Evolutionary conservation across 768 basidiomycete species (phyloP).

Genomic region (Tulasnella calospora): DNA sequence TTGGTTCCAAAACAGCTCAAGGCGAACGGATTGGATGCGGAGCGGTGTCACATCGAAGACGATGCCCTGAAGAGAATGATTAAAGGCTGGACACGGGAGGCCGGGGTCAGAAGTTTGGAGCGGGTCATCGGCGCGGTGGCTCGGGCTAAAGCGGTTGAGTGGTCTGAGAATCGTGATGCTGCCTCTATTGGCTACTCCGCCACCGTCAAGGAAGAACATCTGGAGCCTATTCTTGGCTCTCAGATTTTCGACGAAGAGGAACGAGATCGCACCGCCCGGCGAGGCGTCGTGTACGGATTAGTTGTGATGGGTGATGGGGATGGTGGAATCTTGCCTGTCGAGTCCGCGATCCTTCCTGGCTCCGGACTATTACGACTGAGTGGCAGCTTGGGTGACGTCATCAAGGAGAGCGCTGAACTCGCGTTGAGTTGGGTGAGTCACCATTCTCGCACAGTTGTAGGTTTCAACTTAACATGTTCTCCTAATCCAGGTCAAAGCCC

Average conservation of each 20-base stretch:
- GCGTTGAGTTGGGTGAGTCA: conserved; percentile 78
- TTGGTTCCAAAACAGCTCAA: conserved; percentile 82
- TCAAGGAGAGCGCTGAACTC: conserved; percentile 86
- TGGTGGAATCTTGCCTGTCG: conserved; percentile 78
- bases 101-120: conserved; percentile 87
- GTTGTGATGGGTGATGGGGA: conserved; percentile 87
- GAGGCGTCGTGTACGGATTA: conserved; percentile 78
- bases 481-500: conserved; percentile 47
- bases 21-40: conserved; percentile 61
- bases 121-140: conserved; percentile 83
- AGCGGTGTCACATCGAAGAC: conserved; percentile 60
- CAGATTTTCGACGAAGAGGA: conserved; percentile 69
- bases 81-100: conserved; percentile 80
- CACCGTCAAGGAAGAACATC: conserved; percentile 59
- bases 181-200: conserved; percentile 47
- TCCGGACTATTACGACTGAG: conserved; percentile 69
- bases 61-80: conserved; percentile 66
- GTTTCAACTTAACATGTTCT: neutral
- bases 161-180: conserved; percentile 51
- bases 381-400: conserved; percentile 78
- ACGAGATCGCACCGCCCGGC: conserved; percentile 62
- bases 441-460: neutral
- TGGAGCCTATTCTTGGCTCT: conserved; percentile 81
- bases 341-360: conserved; percentile 75
- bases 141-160: conserved; percentile 88